Evolutionary conservation across 2,329 filamentous ascomycete genomes (phyloP), one percentile per base, ranked within the genome.

Genomic region (Aspergillus sclerotialis): DNA sequence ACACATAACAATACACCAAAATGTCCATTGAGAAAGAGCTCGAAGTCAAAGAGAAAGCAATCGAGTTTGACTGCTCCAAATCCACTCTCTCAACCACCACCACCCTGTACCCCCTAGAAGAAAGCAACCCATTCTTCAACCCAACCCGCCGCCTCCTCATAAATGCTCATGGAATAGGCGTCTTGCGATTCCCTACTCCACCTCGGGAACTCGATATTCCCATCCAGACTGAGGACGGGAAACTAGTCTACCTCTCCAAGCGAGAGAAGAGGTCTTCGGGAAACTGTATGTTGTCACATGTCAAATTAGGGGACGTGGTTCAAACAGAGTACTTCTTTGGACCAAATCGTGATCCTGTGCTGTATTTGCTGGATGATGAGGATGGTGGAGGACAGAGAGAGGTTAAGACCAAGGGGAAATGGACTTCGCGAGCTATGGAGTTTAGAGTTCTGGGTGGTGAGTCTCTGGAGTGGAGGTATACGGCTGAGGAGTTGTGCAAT

Each of bases 261-360:
- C 69, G 76, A 4, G 62, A 63, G 8, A 55, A 56, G 7, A 61
- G 63, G 28, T 50, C 57, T 38, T 76, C 73, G 1, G 73, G 72
- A 40, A 63, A 65, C 41, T 67, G 77, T 30, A 53, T 72, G 4
- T 55, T 69, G 23, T 65, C 61, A 14, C 58, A 64, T 23, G 60
- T 64, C 10, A 45, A 56, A 12, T 27, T 37, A 5, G 56, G 53
- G 6, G 44, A 48, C 4, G 54, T 66, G 4, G 46, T 76, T n/a
- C 69, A 65, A 42, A 80, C 76, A 0, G 68, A 64, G 3, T 80
- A 80, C 55, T 70, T 68, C 42, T 78, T 72, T 46, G 76, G 76
- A 0, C 75, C 75, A 2, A 64, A 64, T 26, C 64, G 65, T 2
- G 65, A 71, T 5, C 76, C 76, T 3, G 53, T 65, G 28, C 55